phyloP scores from a whole-genome alignment of 805 yeast genomes.

The Cyberlindnera meyerae region DNA sequence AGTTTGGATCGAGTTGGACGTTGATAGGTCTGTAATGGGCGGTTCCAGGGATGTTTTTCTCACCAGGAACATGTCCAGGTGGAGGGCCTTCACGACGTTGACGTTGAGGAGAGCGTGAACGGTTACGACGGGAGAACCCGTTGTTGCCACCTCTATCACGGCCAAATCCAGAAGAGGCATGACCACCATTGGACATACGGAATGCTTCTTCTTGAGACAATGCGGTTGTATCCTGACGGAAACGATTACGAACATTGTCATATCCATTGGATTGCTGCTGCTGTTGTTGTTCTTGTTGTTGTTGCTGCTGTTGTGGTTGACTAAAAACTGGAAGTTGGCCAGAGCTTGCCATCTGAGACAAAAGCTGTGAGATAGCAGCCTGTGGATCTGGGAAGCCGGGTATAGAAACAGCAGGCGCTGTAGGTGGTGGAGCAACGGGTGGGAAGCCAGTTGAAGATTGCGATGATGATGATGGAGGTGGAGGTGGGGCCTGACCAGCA shows the following conservation, averaged over 20 bases:
- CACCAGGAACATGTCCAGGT: conserved; percentile 42
- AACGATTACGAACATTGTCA: conserved; percentile 1
- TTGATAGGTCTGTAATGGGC: conserved; percentile 74
- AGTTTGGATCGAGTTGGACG: conserved; percentile 60
- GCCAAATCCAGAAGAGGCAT: conserved; percentile 17
- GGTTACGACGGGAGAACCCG: conserved; percentile 20
- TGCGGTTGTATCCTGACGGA: conserved; percentile 11
- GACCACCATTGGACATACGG: conserved; percentile 22
- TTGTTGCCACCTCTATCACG: conserved; percentile 14
- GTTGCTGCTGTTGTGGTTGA: conserved; percentile 18
- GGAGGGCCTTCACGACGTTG: conserved; percentile 19
- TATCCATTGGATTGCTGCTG: not conserved
- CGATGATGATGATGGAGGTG: conserved; percentile 7
- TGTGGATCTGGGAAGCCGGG: conserved; percentile 32
- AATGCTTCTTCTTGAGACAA: conserved; percentile 26
- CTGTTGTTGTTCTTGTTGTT: conserved; percentile 11
- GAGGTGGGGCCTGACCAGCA: conserved; percentile 1
- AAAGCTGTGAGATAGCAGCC: conserved; percentile 36
- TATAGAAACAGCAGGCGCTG: conserved; percentile 4
- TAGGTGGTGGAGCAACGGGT: conserved; percentile 24
- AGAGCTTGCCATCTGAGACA: conserved; percentile 12
- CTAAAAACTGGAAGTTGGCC: conserved; percentile 25
- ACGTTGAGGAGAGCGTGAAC: conserved; percentile 29
- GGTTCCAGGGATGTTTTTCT: conserved; percentile 63
- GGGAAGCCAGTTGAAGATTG: conserved; percentile 7